Conservation (phyloP, 768 basidiomycete species). For the Boletus pseudopeckii region DNA sequence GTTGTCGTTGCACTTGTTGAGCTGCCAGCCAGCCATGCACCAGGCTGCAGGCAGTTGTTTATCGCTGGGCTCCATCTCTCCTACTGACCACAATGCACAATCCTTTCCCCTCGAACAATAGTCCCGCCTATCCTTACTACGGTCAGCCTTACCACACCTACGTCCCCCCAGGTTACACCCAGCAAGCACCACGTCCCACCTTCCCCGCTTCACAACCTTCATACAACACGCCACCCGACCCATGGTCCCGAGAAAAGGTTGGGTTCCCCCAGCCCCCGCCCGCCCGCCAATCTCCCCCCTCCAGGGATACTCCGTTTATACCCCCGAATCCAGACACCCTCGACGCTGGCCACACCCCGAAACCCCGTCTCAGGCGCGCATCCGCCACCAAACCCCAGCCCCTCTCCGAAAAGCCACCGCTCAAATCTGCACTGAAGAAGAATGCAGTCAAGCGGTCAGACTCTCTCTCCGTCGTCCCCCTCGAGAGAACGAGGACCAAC, state of each 20-base stretch:
- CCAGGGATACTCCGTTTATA: constrained; percentile 21
- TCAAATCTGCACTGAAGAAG: constrained; percentile 62
- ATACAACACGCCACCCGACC: constrained; percentile 28
- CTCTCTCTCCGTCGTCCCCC: constrained; percentile 24
- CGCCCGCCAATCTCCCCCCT: constrained; percentile 17
- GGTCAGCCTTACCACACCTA: constrained; percentile 41
- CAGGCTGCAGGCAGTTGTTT: constrained; percentile 12
- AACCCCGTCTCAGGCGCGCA: constrained; percentile 36
- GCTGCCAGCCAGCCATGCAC: constrained; percentile 21
- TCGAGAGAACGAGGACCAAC: constrained; percentile 41
- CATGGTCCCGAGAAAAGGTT: constrained; percentile 35
- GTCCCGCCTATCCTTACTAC: constrained; percentile 44
- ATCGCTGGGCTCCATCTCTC: constrained; percentile 6
- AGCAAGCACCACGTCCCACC: constrained; percentile 16
- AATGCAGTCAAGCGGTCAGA: constrained; percentile 27
- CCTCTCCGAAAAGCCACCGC: constrained; percentile 32
- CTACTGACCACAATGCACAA: constrained; percentile 27
- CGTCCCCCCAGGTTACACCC: constrained; percentile 30
- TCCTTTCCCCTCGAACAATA: constrained; percentile 37
- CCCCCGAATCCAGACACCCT: constrained; percentile 23
- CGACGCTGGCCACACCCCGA: constrained; percentile 23
- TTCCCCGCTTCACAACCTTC: constrained; percentile 8
- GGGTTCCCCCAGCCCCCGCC: constrained; percentile 27
- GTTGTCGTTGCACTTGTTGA: constrained; percentile 15
- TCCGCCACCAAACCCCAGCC: constrained; percentile 25